Evolutionary conservation across 2,329 filamentous ascomycete species (phyloP), one percentile per base, ranked within the genome.

Genomic region (Diaporthe sp.): DNA sequence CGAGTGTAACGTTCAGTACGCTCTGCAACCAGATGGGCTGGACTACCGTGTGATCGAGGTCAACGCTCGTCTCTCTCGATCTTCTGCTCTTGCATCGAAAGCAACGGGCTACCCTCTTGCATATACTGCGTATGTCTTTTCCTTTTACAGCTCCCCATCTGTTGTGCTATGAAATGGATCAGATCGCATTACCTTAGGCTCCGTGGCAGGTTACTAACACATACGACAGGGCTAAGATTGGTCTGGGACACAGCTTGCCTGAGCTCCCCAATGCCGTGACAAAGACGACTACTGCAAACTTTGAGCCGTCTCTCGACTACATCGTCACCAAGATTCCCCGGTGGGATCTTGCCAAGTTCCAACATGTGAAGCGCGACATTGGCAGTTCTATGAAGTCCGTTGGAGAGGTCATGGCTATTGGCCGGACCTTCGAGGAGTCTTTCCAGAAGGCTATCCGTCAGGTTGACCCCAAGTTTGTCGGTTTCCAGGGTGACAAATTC

Each of bases 11-110:
- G 98, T 99, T 77, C 97, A 99, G 85, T 99, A 98, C 82, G 97
- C 97, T 6, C 88, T 99, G 72, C 98, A 99, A 86, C 97, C 97
- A 3, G 95, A 96, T 85, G 98, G 96, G 0, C 93, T 91, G 83
- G 97, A 99, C 83, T 99, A 98, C 88, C 98, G 97, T 89, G 98
- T 99, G 79, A 99, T 99, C 82, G 97, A 99, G 85, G 97, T 99
- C 87, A 99, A 99, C 82, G 97, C 96, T 67, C 94, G 96, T 90
- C 88, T 99, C 76, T 99, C 96, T 70, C 91, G 97, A 86, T 99
- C 96, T 67, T 99, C 96, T 15, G 96, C 97, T 22, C 88, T 99
- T 78, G 96, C 96, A 31, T 98, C 97, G 31, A 99, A 99, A 88
- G 96, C 96, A 10, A 99, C 96, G 12, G 96, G 97, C 51, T 99